Conservation (phyloP, 768 basidiomycete genomes). For the Galerina marginata region DNA sequence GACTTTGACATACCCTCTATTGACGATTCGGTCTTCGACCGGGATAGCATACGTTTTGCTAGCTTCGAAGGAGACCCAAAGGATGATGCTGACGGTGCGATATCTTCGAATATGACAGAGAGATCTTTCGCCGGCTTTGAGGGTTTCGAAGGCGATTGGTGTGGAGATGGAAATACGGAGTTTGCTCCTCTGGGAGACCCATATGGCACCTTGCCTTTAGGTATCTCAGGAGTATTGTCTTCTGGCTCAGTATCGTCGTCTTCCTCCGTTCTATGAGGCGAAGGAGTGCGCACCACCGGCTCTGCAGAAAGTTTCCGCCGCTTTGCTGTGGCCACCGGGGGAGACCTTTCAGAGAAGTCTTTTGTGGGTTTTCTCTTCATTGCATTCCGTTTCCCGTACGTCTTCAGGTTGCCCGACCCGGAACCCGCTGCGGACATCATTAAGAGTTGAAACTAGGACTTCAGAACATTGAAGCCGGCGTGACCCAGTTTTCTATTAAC, state of each 20-base stretch:
- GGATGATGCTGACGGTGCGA: conserved; percentile 31
- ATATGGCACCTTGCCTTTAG: conserved; percentile 19
- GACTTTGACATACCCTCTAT: conserved; percentile 35
- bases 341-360: conserved; percentile 6
- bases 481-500: conserved; percentile 12
- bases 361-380: conserved; percentile 24
- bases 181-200: conserved; percentile 24
- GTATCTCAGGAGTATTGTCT: conserved; percentile 10
- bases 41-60: conserved; percentile 74
- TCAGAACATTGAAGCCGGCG: neutral
- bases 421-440: conserved; percentile 20
- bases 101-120: conserved; percentile 50
- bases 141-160: conserved; percentile 18
- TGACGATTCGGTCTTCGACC: conserved; percentile 68
- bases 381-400: conserved; percentile 39
- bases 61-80: conserved; percentile 47
- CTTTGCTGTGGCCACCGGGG: conserved; percentile 23
- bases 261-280: conserved; percentile 19
- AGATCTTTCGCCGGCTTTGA: conserved; percentile 45
- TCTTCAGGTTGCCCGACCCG: conserved; percentile 34
- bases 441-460: neutral
- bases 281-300: conserved; percentile 12
- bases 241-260: conserved; percentile 16
- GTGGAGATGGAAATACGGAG: neutral
- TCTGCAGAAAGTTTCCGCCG: conserved; percentile 31